Percentiles rank a stretch among this genome's conserved stretches.
These are phyloP conservation scores for Populus simonii DNA, from an alignment of 345 rosid genomes.

Conservation along the genomic window DNA sequence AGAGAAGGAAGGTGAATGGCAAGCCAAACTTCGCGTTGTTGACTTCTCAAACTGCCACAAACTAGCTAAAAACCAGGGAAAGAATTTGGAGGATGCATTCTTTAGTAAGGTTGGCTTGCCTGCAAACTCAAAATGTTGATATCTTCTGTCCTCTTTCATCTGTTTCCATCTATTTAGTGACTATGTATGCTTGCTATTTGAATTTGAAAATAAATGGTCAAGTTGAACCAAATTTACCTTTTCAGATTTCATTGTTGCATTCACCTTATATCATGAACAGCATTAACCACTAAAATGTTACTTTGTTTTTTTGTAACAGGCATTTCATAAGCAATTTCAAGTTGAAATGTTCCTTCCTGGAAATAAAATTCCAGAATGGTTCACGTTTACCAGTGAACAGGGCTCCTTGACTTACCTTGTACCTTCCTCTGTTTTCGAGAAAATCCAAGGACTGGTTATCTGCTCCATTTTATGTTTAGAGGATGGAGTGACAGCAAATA, in stretches of 20 bases:
- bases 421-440: neutral
- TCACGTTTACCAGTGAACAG: neutral
- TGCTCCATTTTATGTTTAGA: neutral
- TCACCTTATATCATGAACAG: neutral
- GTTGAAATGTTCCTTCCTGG: constrained; percentile 21
- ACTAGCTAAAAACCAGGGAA: constrained; percentile 1
- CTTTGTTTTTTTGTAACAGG: neutral
- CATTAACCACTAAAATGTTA: neutral
- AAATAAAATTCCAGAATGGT: constrained; percentile 14
- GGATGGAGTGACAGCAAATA: neutral
- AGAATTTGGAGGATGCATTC: constrained; percentile 1
- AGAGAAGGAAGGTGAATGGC: neutral
- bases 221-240: neutral
- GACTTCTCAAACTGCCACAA: constrained; percentile 24
- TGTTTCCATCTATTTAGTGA: neutral
- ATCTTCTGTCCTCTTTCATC: neutral
- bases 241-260: neutral
- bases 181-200: neutral
- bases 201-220: neutral
- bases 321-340: constrained; percentile 1
- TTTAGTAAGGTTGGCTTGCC: constrained; percentile 3
- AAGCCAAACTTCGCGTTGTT: constrained; percentile 11
- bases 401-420: constrained; percentile 5
- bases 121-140: neutral
- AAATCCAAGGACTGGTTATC: neutral